Evolutionary conservation across 805 yeast genomes (phyloP).

Genomic region (Sugiyamaella chiloensis): DNA sequence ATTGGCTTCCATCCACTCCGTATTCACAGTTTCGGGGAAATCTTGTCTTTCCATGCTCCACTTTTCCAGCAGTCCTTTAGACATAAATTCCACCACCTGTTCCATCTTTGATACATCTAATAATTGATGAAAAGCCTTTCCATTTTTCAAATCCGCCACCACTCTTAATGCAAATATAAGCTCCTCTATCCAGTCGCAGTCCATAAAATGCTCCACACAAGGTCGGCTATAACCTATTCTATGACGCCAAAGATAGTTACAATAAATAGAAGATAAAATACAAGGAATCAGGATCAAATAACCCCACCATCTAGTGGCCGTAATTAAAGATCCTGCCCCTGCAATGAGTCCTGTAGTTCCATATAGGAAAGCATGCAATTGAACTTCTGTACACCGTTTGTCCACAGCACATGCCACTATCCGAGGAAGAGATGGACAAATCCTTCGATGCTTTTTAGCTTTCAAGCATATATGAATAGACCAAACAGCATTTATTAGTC

Average conservation of each 20-base stretch:
- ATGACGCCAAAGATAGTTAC: constrained; percentile 2
- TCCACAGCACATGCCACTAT: neutral
- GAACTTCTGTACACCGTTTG: neutral
- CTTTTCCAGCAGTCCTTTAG: neutral
- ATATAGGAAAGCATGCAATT: neutral
- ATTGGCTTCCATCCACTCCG: neutral
- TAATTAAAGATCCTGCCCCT: neutral
- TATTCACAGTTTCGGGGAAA: neutral
- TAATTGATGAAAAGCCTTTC: neutral
- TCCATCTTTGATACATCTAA: neutral
- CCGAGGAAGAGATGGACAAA: neutral
- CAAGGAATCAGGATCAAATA: constrained; percentile 1
- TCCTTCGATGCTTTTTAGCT: neutral
- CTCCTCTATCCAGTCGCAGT: neutral
- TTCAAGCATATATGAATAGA: neutral
- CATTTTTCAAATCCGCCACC: neutral
- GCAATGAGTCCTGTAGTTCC: constrained; percentile 7
- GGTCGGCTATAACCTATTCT: constrained; percentile 6
- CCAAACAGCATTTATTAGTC: constrained; percentile 1
- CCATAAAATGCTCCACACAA: neutral
- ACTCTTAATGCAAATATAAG: neutral
- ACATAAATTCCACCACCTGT: neutral
- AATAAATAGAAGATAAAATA: neutral
- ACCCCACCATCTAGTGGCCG: constrained; percentile 8
- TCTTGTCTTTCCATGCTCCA: neutral